Conservation (phyloP, 2,329 filamentous ascomycete species). For the Beauveria scarabaeidicola region DNA sequence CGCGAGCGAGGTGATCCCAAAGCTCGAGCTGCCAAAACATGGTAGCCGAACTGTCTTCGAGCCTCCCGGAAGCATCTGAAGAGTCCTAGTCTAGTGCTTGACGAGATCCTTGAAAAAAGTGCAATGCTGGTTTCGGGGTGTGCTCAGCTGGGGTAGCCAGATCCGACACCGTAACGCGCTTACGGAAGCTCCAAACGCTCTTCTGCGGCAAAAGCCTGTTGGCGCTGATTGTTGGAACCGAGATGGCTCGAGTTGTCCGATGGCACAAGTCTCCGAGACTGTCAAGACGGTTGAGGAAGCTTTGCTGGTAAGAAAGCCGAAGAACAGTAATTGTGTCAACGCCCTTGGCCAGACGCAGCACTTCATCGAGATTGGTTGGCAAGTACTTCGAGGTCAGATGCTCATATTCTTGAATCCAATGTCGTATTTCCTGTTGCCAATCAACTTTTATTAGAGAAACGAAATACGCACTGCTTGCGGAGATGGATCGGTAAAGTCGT, state of each 20-base stretch:
- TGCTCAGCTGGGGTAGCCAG: constrained; percentile 18
- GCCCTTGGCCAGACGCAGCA: background rate
- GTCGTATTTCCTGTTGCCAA: background rate
- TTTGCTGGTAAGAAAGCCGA: constrained; percentile 24
- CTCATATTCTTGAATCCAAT: background rate
- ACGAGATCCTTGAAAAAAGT: background rate
- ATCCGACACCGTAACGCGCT: constrained; percentile 18
- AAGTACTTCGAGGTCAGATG: background rate
- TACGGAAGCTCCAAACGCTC: constrained; percentile 42
- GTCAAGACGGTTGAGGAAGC: constrained; percentile 43
- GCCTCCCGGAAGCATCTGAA: background rate
- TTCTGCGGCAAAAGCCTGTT: constrained; percentile 43
- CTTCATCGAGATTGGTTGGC: background rate
- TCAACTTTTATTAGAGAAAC: background rate
- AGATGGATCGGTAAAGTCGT: background rate
- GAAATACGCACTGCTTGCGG: background rate
- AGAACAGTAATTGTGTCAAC: background rate
- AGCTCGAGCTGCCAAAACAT: constrained; percentile 24
- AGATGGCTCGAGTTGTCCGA: constrained; percentile 37
- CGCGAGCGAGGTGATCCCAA: constrained; percentile 30
- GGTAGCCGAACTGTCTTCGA: constrained; percentile 11
- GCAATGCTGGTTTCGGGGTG: constrained; percentile 18
- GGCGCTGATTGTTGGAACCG: constrained; percentile 45
- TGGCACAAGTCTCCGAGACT: constrained; percentile 39
- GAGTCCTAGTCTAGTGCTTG: background rate